Evolutionary conservation across 352 stramenopile species (phyloP), one percentile per base, ranked within the genome.

Genomic region (Pythium angustatum): DNA sequence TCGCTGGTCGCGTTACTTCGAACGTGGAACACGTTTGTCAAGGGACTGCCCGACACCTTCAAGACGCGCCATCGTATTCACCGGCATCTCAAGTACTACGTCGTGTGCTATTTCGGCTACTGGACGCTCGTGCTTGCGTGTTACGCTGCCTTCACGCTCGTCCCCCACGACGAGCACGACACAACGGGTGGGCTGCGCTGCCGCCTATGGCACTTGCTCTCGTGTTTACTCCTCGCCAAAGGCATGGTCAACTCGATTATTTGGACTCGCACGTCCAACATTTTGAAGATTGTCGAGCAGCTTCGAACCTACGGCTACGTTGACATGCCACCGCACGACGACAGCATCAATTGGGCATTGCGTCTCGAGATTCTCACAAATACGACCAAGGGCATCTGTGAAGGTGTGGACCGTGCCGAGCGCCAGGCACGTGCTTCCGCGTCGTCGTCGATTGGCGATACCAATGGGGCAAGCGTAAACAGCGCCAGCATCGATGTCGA

Each of bases 301-400:
- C 70, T 93, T 33, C 80, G 80, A 11, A 69, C 76, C 30, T 75
- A 83, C 28, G 83, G 83, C 9, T 81, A 76, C 24, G 77, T 87
- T 0, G 73, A 91, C 62, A 48, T 91, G 22, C 81, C 85, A 9
- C 45, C 72, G 9, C 79, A 90, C 50, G 83, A 91, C 48, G 83
- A 91, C 56, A 92, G 80, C 51, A 94, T 96, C 58, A 96, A 96
- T 55, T 93, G 84, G 83, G 88, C 86, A 1, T 56, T 96, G 22
- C 77, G 88, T n/a, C 66, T 90, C 8, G 88, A 96, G 58, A 95
- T 96, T 62, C 52, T 96, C 17, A 92, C 79, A 0, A 93, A 94
- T 51, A 95, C 88, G 1, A 94, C 88, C 2, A 83, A 88, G 63
- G 88, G 88, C 11, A 96, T 96, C 69, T 93, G 83, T 34, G 72